These are phyloP conservation scores for Camelina laxa DNA, from an alignment of 345 rosid genomes.

Conservation along the genomic window DNA sequence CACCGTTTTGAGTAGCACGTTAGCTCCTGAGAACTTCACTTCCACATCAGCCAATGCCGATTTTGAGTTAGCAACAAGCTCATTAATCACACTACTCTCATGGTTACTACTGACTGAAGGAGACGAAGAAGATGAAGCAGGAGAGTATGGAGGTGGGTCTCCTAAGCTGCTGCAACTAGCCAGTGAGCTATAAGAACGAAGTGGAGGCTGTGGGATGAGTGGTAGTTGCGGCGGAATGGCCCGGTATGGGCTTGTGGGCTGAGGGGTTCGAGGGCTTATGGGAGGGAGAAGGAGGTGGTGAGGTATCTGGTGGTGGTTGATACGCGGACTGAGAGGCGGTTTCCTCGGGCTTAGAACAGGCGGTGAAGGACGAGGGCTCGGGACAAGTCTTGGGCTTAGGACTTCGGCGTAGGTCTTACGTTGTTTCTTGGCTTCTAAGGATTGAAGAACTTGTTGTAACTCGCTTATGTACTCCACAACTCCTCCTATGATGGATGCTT, in stretches of 20 bases:
- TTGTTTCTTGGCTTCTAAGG: slow-evolving; percentile 91
- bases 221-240: slow-evolving; percentile 51
- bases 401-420: slow-evolving; percentile 90
- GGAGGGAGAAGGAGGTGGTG: slow-evolving; percentile 59
- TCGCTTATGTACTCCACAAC: slow-evolving; percentile 96
- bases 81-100: slow-evolving; percentile 53
- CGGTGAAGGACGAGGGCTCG: slow-evolving; percentile 68
- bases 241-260: slow-evolving; percentile 70
- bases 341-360: slow-evolving; percentile 48
- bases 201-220: slow-evolving; percentile 53
- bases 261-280: slow-evolving; percentile 87
- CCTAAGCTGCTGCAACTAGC: slow-evolving; percentile 47
- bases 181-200: slow-evolving; percentile 38
- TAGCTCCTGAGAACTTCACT: slow-evolving; percentile 89
- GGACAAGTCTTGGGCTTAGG: slow-evolving; percentile 69
- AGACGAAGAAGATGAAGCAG: slow-evolving; percentile 61
- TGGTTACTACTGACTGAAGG: slow-evolving; percentile 49
- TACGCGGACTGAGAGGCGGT: slow-evolving; percentile 74
- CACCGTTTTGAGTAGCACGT: slow-evolving; percentile 74
- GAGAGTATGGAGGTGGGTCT: slow-evolving; percentile 50
- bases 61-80: slow-evolving; percentile 83
- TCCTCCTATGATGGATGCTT: slow-evolving; percentile 98
- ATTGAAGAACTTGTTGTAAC: slow-evolving; percentile 86
- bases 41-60: slow-evolving; percentile 89
- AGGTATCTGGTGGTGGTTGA: slow-evolving; percentile 45